A percentile compares a stretch with the other conserved stretches of the same genome.
Conservation (phyloP, 1,284 basidiomycete species). For the Melampsora americana region DNA sequence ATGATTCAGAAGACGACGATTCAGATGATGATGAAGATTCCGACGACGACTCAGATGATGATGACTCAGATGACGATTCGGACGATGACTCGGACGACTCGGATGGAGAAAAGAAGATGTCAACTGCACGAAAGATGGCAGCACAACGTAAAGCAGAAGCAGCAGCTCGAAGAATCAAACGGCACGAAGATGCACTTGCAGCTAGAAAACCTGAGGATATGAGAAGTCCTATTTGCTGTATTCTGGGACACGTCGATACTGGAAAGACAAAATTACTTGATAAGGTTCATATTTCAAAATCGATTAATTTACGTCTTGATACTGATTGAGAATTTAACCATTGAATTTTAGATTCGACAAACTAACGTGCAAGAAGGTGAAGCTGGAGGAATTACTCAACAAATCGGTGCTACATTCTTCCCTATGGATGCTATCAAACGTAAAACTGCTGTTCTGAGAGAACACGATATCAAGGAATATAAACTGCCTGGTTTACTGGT, state of each 20-base stretch:
- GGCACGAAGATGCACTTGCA: slow-evolving; percentile 80
- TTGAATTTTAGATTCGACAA: slow-evolving; percentile 77
- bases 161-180: slow-evolving; percentile 72
- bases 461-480: slow-evolving; percentile 79
- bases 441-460: slow-evolving; percentile 89
- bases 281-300: slow-evolving; percentile 64
- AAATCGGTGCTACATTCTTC: slow-evolving; percentile 99
- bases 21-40: slow-evolving; percentile 54
- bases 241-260: slow-evolving; percentile 98
- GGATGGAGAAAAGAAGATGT: slow-evolving; percentile 54
- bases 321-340: neutral
- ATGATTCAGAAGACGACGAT: slow-evolving; percentile 54
- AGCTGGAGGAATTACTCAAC: slow-evolving; percentile 99
- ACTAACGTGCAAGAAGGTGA: slow-evolving; percentile 99
- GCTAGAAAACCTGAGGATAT: slow-evolving; percentile 84
- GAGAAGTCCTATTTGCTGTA: slow-evolving; percentile 97
- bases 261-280: slow-evolving; percentile 98
- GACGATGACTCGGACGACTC: slow-evolving; percentile 63
- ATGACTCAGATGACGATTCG: slow-evolving; percentile 59
- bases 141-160: slow-evolving; percentile 79
- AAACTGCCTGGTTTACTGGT: slow-evolving; percentile 94
- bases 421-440: slow-evolving; percentile 90
- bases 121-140: slow-evolving; percentile 60
- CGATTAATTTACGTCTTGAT: neutral
- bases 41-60: slow-evolving; percentile 53